Evolutionary conservation across 208 protist genomes (phyloP).

Genomic region (Angomonas desouzai): DNA sequence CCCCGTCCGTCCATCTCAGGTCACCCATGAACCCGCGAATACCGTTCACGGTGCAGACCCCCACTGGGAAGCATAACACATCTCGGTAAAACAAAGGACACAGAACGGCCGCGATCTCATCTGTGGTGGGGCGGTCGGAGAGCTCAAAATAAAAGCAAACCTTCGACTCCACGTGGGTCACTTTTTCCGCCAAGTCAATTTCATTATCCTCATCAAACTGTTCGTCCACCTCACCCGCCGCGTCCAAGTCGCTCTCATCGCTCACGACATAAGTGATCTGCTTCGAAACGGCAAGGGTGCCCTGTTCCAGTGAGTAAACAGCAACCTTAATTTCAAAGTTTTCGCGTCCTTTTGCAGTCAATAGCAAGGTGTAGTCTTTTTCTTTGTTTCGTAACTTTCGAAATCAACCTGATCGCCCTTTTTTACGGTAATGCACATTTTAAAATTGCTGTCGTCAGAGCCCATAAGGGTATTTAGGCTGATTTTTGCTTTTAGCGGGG

Average conservation of each 20-base stretch:
- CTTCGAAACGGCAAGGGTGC: neutral
- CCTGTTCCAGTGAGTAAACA: neutral
- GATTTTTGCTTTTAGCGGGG: slow-evolving; percentile 17
- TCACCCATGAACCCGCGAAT: slow-evolving; percentile 48
- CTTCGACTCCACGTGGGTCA: neutral
- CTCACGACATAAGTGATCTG: neutral
- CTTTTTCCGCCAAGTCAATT: neutral
- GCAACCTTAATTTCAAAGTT: neutral
- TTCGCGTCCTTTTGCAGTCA: neutral
- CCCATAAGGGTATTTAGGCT: neutral
- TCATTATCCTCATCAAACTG: neutral
- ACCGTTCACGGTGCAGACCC: slow-evolving; percentile 40
- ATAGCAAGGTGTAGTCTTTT: neutral
- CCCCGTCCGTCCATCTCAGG: slow-evolving; percentile 10
- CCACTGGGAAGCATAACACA: slow-evolving; percentile 36
- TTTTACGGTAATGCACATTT: neutral
- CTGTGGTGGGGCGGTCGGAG: neutral
- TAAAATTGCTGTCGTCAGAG: neutral
- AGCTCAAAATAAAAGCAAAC: slow-evolving; percentile 27
- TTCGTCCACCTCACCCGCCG: neutral
- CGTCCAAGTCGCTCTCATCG: neutral
- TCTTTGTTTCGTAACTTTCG: neutral
- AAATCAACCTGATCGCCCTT: neutral
- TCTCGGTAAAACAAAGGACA: slow-evolving; percentile 26
- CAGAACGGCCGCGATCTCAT: neutral